A percentile compares a stretch with the other conserved stretches of the same genome.
Evolutionary conservation across 1,284 basidiomycete species (phyloP).

Genomic region (Pholiota adiposa): DNA sequence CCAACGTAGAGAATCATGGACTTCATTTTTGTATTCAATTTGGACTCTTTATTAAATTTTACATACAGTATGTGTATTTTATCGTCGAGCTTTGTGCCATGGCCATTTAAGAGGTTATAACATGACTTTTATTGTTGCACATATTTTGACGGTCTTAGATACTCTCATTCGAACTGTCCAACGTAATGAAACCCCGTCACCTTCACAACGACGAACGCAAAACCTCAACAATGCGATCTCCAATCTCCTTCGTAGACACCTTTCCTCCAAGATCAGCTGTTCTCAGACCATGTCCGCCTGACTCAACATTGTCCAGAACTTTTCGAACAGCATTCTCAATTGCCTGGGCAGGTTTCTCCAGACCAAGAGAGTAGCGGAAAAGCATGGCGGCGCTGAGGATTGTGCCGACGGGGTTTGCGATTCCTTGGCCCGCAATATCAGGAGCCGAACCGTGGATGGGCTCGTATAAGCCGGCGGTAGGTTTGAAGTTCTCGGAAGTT

Average conservation of each 20-base stretch:
- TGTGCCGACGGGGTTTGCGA: slow-evolving; percentile 97
- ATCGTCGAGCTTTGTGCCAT: not conserved
- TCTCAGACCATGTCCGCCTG: slow-evolving; percentile 81
- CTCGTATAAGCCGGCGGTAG: slow-evolving; percentile 90
- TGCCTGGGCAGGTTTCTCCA: slow-evolving; percentile 81
- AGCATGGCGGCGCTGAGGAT: slow-evolving; percentile 97
- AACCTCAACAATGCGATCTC: slow-evolving; percentile 83
- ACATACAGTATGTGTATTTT: not conserved
- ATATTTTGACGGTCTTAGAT: no score
- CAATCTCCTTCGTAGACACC: slow-evolving; percentile 78
- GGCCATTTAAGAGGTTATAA: no score
- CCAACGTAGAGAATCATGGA: no score
- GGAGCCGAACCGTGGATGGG: slow-evolving; percentile 96
- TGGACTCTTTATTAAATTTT: not conserved
- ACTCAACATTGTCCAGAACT: slow-evolving; percentile 76
- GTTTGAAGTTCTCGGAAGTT: slow-evolving; percentile 69
- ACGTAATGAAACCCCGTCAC: not conserved
- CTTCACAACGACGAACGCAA: slow-evolving; percentile 65
- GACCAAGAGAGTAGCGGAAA: slow-evolving; percentile 91
- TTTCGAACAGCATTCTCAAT: slow-evolving; percentile 91
- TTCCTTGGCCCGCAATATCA: slow-evolving; percentile 93
- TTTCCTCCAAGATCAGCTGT: slow-evolving; percentile 91
- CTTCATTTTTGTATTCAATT: not conserved
- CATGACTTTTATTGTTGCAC: not conserved
- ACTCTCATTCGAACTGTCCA: no score